phyloP scores from a whole-genome alignment of 345 rosid species.

The Brassica cretica region DNA sequence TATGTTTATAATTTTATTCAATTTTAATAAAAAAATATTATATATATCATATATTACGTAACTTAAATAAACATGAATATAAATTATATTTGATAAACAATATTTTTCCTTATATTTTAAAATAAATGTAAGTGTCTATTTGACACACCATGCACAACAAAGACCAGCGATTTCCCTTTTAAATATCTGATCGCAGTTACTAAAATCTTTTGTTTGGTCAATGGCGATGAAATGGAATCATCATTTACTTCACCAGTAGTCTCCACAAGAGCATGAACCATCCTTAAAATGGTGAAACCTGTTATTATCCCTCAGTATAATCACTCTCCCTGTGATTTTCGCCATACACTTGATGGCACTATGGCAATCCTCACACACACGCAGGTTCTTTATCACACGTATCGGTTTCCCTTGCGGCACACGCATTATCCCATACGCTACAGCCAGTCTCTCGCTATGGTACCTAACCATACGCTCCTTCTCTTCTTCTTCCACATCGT shows the following conservation, averaged over 20 bases:
- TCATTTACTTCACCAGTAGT: slow-evolving; percentile 53
- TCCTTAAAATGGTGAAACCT: slow-evolving; percentile 69
- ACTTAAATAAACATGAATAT: too few species aligned
- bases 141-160: not conserved
- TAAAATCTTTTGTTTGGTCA: not conserved
- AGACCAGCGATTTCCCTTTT: not conserved
- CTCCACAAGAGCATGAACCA: slow-evolving; percentile 76
- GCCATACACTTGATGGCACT: slow-evolving; percentile 62
- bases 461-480: slow-evolving; percentile 66
- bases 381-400: slow-evolving; percentile 67
- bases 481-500: slow-evolving; percentile 80
- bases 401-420: slow-evolving; percentile 60
- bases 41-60: too few species aligned
- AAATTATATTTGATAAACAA: too few species aligned
- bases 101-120: too few species aligned
- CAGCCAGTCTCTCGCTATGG: slow-evolving; percentile 75
- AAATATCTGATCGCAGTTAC: not conserved
- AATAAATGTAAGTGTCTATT: too few species aligned
- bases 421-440: slow-evolving; percentile 57
- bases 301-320: slow-evolving; percentile 64
- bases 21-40: too few species aligned
- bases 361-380: slow-evolving; percentile 73
- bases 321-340: slow-evolving; percentile 57
- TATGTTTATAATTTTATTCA: too few species aligned
- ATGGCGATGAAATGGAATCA: slow-evolving; percentile 6